phyloP scores from a whole-genome alignment of 1,284 basidiomycete genomes.

The Ustilago nuda region DNA sequence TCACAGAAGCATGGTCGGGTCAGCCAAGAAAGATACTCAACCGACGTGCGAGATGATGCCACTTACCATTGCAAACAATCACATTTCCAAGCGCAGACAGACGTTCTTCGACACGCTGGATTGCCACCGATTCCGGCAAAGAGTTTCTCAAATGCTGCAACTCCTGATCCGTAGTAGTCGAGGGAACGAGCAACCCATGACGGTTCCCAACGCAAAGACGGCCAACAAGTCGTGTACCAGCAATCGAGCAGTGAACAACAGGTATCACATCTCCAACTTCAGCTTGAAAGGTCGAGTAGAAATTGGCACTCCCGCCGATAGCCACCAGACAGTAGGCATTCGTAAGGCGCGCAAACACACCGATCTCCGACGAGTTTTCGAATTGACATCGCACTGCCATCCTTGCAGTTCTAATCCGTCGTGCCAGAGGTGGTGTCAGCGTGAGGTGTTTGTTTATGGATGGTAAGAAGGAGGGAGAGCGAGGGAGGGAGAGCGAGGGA shows the following conservation, averaged over 20 bases:
- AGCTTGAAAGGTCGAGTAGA: constrained; percentile 95
- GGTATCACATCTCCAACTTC: constrained; percentile 94
- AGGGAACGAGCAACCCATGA: constrained; percentile 94
- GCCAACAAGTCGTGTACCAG: constrained; percentile 92
- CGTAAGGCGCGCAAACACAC: constrained; percentile 84
- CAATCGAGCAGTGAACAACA: constrained; percentile 96
- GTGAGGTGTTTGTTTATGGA: constrained; percentile 12
- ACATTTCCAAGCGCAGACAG: constrained; percentile 97
- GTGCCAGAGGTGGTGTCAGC: constrained; percentile 1
- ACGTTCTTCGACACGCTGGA: constrained; percentile 96
- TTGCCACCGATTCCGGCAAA: constrained; percentile 88
- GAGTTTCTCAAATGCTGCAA: constrained; percentile 96
- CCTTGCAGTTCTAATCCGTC: constrained; percentile 9
- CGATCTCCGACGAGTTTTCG: constrained; percentile 96
- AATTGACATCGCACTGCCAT: constrained; percentile 73
- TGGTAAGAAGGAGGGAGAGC: not conserved
- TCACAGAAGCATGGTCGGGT: not conserved
- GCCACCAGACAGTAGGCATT: constrained; percentile 78
- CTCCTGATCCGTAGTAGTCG: constrained; percentile 96
- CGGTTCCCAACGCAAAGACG: constrained; percentile 87
- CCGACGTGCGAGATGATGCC: no score
- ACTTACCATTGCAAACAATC: constrained; percentile 91
- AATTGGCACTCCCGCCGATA: constrained; percentile 95
- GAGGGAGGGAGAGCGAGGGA: constrained; percentile 8
- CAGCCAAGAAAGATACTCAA: no score